A percentile compares a stretch with the other conserved stretches of the same genome.
Conservation (phyloP, 495 filamentous ascomycete genomes). For the Pseudoneurospora amorphoporcata region DNA sequence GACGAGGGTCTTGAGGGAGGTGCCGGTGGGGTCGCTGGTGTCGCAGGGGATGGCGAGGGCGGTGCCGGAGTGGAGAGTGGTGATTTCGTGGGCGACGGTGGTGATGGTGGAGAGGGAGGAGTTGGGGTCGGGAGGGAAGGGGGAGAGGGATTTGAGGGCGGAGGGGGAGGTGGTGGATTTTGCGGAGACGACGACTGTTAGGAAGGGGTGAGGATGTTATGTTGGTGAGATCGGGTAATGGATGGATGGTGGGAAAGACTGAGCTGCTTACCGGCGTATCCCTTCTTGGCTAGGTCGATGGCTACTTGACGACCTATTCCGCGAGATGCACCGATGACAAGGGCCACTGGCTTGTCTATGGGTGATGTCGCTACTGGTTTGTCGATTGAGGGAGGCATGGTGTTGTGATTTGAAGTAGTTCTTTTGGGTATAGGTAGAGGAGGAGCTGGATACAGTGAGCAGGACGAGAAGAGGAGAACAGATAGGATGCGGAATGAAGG, state of each 20-base stretch:
- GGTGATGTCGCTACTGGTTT: neutral
- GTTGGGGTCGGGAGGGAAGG: constrained; percentile 79
- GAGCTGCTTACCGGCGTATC: constrained; percentile 50
- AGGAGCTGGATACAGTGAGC: no score
- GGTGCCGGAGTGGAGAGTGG: constrained; percentile 45
- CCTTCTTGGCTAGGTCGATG: constrained; percentile 59
- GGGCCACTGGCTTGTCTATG: constrained; percentile 39
- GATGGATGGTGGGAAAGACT: neutral
- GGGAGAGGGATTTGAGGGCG: constrained; percentile 40
- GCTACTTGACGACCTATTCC: constrained; percentile 75
- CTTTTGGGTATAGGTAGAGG: neutral
- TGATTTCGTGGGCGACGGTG: constrained; percentile 74
- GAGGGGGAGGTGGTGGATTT: constrained; percentile 65
- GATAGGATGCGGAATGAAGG: neutral
- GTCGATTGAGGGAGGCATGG: neutral
- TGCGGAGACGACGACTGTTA: constrained; percentile 66
- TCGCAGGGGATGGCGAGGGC: constrained; percentile 63
- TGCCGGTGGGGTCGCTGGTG: constrained; percentile 51
- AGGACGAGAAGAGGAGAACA: neutral
- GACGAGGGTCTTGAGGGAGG: constrained; percentile 44
- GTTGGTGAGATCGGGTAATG: neutral
- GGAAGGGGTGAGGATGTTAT: no score
- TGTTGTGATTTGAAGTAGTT: neutral
- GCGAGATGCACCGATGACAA: constrained; percentile 64
- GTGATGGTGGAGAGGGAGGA: constrained; percentile 67